Base-by-base conservation (phyloP, 192 early-diverging fungal genomes). In the Lobosporangium transversale region DNA sequence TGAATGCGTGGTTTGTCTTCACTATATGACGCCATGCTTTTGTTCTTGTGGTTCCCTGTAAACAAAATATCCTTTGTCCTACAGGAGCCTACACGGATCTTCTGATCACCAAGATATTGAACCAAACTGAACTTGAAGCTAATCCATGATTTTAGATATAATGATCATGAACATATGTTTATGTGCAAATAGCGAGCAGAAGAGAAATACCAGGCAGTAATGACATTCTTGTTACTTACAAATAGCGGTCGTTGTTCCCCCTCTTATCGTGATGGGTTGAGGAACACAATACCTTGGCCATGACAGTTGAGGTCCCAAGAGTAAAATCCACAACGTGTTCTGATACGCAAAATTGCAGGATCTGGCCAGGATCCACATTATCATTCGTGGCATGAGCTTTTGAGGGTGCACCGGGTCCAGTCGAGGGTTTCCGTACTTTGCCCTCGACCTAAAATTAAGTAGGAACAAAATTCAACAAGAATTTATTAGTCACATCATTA, bases 1-100 rank as follows among this genome's bases (percentile, higher is more conserved):
- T 14, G 26, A 9, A 52, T 30, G 10, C 65, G 64, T 26, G 73
- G 53, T 47, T 76, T 76, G 31, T 76, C 73, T 26, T 76, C 73
- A 31, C 65, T 76, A 42, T 67, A 76, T n/a, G 73, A 76, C 5
- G 73, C 73, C 73, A 76, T 76, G 37, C 64, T 66, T 53, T 76
- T 76, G 57, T 76, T 76, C 37, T 76, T 76, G 31, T 76, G 73
- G 37, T 76, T 76, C 49, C 73, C 73, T 6, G 73, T 76, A 21
- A 76, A 76, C 17, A 76, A 43, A 37, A 76, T 76, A 18, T 76
- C 73, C 31, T 76, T 76, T 30, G 73, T 76, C 53, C 73, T 61
- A 32, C 73, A 76, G 17, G 64, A 76, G 35, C 65, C 73, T 14
- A 76, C 65, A 4, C 27, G 64, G 23, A 76, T 61, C 53, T 76